A percentile compares a stretch with the other conserved stretches of the same genome.
Conservation (phyloP, 768 basidiomycete species). For the Leccinum truebloodii region DNA sequence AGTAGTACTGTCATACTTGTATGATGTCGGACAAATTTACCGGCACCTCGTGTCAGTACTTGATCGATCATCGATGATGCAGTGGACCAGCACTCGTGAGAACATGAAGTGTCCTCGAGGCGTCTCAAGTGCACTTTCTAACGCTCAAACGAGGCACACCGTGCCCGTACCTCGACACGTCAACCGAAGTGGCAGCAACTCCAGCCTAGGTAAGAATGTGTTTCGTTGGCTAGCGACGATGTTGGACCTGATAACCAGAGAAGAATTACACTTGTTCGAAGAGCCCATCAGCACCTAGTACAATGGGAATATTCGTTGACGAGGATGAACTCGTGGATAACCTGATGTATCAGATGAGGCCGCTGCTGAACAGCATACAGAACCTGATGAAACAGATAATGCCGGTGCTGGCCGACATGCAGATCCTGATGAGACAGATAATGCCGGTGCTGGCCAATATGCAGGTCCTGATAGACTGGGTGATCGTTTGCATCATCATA, state of each 20-base stretch:
- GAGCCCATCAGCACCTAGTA: neutral
- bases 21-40: no score
- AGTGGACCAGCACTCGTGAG: conserved; percentile 1
- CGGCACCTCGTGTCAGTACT: no score
- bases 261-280: neutral
- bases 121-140: neutral
- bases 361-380: no score
- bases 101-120: conserved; percentile 10
- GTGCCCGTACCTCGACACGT: neutral
- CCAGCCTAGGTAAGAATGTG: neutral
- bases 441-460: no score
- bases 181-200: neutral
- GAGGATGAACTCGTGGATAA: conserved; percentile 7
- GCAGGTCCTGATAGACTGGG: neutral
- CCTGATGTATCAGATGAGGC: no score
- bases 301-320: conserved; percentile 23
- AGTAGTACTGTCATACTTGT: no score
- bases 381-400: no score
- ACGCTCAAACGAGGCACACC: neutral
- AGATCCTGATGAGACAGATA: no score
- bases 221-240: neutral
- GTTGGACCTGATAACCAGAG: neutral
- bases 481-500: conserved; percentile 14
- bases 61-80: no score
- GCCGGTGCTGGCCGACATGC: no score